phyloP scores from a whole-genome alignment of 2,329 filamentous ascomycete species.

The Ascochyta fabae region DNA sequence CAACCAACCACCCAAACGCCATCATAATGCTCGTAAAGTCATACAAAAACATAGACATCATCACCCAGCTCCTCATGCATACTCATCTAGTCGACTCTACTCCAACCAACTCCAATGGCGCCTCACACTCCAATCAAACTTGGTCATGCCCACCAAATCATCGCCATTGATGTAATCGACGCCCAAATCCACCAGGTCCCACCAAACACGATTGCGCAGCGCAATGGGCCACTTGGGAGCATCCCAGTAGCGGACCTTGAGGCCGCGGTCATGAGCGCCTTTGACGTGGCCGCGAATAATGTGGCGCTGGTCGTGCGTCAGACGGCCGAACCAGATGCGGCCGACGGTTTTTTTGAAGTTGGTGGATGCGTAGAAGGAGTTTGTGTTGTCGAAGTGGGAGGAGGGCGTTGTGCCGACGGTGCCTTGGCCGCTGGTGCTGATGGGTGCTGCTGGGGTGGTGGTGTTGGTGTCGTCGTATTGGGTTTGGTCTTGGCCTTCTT shows the following conservation, averaged over 20 bases:
- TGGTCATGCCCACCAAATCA: conserved; percentile 59
- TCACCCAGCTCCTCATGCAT: neutral
- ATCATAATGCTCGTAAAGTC: conserved; percentile 10
- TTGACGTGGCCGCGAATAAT: conserved; percentile 59
- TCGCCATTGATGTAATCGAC: conserved; percentile 66
- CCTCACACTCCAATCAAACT: conserved; percentile 54
- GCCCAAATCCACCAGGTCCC: conserved; percentile 59
- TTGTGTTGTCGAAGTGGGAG: conserved; percentile 54
- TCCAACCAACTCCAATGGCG: conserved; percentile 34
- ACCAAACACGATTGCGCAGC: conserved; percentile 62
- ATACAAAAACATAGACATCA: neutral
- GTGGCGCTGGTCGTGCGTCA: conserved; percentile 56
- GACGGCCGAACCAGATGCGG: conserved; percentile 53
- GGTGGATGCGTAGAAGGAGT: conserved; percentile 71
- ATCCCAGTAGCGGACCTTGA: conserved; percentile 65
- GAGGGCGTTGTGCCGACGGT: conserved; percentile 49
- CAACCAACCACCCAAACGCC: neutral
- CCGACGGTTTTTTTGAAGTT: conserved; percentile 64
- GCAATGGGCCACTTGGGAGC: conserved; percentile 62
- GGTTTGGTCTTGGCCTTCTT: conserved; percentile 3
- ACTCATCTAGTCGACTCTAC: neutral
- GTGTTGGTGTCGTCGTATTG: conserved; percentile 9
- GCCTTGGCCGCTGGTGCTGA: conserved; percentile 51
- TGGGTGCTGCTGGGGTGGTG: neutral
- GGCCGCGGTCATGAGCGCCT: conserved; percentile 58